phyloP scores from a whole-genome alignment of 345 rosid genomes.

The Gossypium raimondii region DNA sequence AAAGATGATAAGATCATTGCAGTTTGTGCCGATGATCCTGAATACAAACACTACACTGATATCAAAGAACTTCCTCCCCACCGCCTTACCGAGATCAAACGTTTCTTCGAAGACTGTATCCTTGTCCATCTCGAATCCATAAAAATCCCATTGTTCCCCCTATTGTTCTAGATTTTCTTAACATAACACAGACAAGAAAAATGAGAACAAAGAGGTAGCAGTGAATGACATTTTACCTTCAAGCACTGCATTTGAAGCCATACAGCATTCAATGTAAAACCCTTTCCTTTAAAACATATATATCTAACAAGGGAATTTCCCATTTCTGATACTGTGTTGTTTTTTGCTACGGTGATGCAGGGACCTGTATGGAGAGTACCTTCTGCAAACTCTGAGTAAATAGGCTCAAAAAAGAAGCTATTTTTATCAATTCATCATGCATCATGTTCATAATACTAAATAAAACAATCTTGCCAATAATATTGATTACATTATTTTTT shows the following conservation, averaged over 20 bases:
- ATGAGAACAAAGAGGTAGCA: constrained; percentile 95
- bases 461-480: not conserved
- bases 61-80: constrained; percentile 92
- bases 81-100: constrained; percentile 86
- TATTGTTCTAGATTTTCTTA: constrained; percentile 16
- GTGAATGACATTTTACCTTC: constrained; percentile 86
- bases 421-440: not conserved
- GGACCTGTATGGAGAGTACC: constrained; percentile 85
- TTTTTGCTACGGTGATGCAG: constrained; percentile 33
- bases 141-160: not conserved
- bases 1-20: constrained; percentile 98
- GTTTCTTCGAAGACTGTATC: constrained; percentile 96
- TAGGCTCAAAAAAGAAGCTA: constrained; percentile 24
- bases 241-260: constrained; percentile 55
- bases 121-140: constrained; percentile 18
- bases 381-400: constrained; percentile 68
- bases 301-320: not conserved
- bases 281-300: not conserved
- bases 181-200: constrained; percentile 70
- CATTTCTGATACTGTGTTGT: not conserved
- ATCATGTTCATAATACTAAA: not conserved
- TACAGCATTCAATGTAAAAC: constrained; percentile 86
- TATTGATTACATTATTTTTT: no score
- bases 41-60: constrained; percentile 81
- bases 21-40: constrained; percentile 97